A percentile compares a stretch with the other conserved stretches of the same genome.
Evolutionary conservation across 1,284 basidiomycete genomes (phyloP).

Genomic region (Nidula niveotomentosa): DNA sequence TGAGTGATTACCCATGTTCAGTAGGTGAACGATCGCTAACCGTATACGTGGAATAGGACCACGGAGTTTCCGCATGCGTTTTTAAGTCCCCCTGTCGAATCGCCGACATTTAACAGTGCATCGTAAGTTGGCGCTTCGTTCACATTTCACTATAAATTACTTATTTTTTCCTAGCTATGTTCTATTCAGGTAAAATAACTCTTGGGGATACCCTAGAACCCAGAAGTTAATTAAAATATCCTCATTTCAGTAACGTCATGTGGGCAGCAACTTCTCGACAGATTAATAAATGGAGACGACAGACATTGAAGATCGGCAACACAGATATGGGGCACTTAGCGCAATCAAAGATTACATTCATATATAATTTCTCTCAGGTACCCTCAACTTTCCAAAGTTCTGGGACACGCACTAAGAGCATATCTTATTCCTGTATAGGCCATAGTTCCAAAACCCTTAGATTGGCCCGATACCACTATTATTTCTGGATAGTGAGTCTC

Average conservation of each 20-base stretch:
- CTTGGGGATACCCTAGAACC: no score
- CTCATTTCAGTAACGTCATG: slow-evolving; percentile 74
- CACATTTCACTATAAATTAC: not conserved
- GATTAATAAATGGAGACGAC: slow-evolving; percentile 73
- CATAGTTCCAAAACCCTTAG: slow-evolving; percentile 72
- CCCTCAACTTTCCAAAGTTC: slow-evolving; percentile 1
- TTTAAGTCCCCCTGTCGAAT: slow-evolving; percentile 51
- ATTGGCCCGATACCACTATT: slow-evolving; percentile 74
- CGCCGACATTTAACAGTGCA: slow-evolving; percentile 50
- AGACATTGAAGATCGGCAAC: slow-evolving; percentile 49
- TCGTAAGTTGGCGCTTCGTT: slow-evolving; percentile 35
- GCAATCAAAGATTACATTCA: slow-evolving; percentile 68
- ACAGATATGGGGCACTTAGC: slow-evolving; percentile 71
- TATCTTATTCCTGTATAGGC: slow-evolving; percentile 33
- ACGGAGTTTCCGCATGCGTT: slow-evolving; percentile 66
- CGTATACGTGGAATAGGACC: slow-evolving; percentile 43
- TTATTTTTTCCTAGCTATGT: slow-evolving; percentile 40
- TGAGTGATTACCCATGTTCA: slow-evolving; percentile 13
- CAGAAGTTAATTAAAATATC: no score
- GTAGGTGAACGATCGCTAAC: slow-evolving; percentile 6
- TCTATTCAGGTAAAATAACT: no score
- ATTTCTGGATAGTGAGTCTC: slow-evolving; percentile 58
- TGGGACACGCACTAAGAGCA: no score
- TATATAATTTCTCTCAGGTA: slow-evolving; percentile 46
- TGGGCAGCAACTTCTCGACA: slow-evolving; percentile 75